Evolutionary conservation across 73 alveolate genomes (phyloP), one percentile per base, ranked within the genome.

Genomic region (Paramecium pentaurelia): DNA sequence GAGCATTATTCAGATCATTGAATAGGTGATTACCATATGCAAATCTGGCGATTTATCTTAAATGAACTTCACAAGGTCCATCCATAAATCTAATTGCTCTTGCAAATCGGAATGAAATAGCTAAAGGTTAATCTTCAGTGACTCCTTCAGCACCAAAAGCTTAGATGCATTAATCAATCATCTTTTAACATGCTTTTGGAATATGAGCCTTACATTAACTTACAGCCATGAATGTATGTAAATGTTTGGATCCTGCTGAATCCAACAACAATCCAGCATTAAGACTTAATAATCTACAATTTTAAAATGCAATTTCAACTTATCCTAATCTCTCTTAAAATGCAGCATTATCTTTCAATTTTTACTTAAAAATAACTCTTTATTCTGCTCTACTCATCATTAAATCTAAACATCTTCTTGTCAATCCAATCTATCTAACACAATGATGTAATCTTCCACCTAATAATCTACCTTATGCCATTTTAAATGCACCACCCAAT

Each of bases 361-460:
- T 22, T 28, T 86, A 51, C 3, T 59, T 77, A 37, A 86, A 86
- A 10, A 60, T 32, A 32, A 73, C 77, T 58, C 93, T 86, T 60
- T 73, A 59, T 30, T 73, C 93, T 6, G 77, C 83, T 86, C 93
- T 86, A 54, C 68, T 77, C 51, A 70, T 36, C 93, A 86, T 86
- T 12, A 73, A 47, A 77, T 60, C 94, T 20, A 42, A 73, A n/a
- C 92, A 91, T 80, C 92, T 93, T 73, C 92, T 93, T 8, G 95
- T 92, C 6, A 86, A 71, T 18, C 96, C 96, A 27, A 94, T 68
- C 59, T 92, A 85, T 59, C 96, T 92, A 92, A 94, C 92, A 58
- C 97, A 92, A 68, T 94, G 97, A 28, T 92, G 96, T 37, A 94
- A 85, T 59, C 97, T 91, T 4, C 97, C 95, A 6, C 96, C 96